Evolutionary conservation across 169 alveolate species (phyloP).

Genomic region (Plasmodium adleri): DNA sequence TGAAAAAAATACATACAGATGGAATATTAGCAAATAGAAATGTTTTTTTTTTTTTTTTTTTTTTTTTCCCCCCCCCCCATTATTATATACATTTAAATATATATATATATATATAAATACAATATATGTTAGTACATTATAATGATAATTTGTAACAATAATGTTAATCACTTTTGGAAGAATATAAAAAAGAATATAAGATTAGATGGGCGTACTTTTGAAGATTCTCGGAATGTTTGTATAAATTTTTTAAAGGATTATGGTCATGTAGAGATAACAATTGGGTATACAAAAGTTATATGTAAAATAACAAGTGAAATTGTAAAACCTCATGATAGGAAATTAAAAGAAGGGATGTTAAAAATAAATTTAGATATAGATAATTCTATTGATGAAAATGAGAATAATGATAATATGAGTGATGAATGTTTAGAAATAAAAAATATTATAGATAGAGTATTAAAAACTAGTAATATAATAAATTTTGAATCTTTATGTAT

Average conservation of each 20-base stretch:
- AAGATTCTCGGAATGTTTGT: slow-evolving; percentile 54
- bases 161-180: slow-evolving; percentile 44
- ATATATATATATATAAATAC: neutral
- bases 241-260: slow-evolving; percentile 55
- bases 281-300: slow-evolving; percentile 60
- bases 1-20: too few relatives aligned
- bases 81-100: neutral
- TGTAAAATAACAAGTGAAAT: slow-evolving; percentile 69
- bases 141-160: slow-evolving; percentile 63
- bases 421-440: slow-evolving; percentile 70
- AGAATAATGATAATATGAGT: slow-evolving; percentile 14
- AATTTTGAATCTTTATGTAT: slow-evolving; percentile 70
- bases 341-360: slow-evolving; percentile 50
- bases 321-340: slow-evolving; percentile 59
- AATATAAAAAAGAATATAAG: slow-evolving; percentile 50
- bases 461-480: slow-evolving; percentile 61
- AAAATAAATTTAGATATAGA: slow-evolving; percentile 67
- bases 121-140: slow-evolving; percentile 5
- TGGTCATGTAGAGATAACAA: slow-evolving; percentile 57
- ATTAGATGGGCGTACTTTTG: slow-evolving; percentile 66
- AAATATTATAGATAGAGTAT: slow-evolving; percentile 55
- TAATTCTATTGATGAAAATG: slow-evolving; percentile 26
- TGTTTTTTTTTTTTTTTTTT: too few relatives aligned
- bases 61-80: neutral
- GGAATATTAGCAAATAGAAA: too few relatives aligned